Percentiles rank a stretch among this genome's conserved stretches.
phyloP scores from a whole-genome alignment of 768 basidiomycete genomes.

The Agrocybe pediades region DNA sequence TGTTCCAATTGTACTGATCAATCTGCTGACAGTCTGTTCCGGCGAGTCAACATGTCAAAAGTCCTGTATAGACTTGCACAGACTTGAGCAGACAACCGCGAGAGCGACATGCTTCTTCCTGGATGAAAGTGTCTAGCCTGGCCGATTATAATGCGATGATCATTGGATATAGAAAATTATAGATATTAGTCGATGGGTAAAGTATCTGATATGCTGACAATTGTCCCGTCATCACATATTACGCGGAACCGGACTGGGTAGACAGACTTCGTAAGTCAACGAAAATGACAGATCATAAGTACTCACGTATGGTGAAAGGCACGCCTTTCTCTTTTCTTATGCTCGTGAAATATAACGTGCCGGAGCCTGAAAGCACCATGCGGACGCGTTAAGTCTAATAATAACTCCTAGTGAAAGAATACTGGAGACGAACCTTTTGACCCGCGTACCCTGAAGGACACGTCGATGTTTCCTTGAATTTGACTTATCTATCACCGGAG shows the following conservation, averaged over 20 bases:
- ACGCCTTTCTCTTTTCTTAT: slow-evolving; percentile 75
- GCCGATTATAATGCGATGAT: neutral
- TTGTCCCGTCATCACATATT: slow-evolving; percentile 60
- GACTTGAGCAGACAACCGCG: too few relatives aligned
- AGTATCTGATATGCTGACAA: slow-evolving; percentile 43
- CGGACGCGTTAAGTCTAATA: neutral
- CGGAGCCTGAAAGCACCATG: slow-evolving; percentile 51
- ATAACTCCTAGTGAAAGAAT: neutral
- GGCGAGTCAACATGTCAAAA: too few relatives aligned
- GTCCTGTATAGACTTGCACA: too few relatives aligned
- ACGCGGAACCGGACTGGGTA: slow-evolving; percentile 64
- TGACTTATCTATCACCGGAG: slow-evolving; percentile 65
- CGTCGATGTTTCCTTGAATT: slow-evolving; percentile 74
- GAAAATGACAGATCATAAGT: neutral
- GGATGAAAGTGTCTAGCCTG: too few relatives aligned
- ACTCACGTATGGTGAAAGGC: slow-evolving; percentile 69
- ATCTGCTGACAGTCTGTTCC: too few relatives aligned
- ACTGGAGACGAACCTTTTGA: slow-evolving; percentile 51
- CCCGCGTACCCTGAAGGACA: slow-evolving; percentile 76
- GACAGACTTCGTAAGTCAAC: neutral
- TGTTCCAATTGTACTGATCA: too few relatives aligned
- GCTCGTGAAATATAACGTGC: slow-evolving; percentile 84
- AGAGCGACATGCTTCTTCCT: too few relatives aligned
- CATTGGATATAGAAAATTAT: slow-evolving; percentile 6
- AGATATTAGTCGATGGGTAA: slow-evolving; percentile 22